Percentiles rank a stretch among this genome's conserved stretches.
phyloP scores from a whole-genome alignment of 2,329 filamentous ascomycete genomes.

The Chrysosporium keratinophilum region DNA sequence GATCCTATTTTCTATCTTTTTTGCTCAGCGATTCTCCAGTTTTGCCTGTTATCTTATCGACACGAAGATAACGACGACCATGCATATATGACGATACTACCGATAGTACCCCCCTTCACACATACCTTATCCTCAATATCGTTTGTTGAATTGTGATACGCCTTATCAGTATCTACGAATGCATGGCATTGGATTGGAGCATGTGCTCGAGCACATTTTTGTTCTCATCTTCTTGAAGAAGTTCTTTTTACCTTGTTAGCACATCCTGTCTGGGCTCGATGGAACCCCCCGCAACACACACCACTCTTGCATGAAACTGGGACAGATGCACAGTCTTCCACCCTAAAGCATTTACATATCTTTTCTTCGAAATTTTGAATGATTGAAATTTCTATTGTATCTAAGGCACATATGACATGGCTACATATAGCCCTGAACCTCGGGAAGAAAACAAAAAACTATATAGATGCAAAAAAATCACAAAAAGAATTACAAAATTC shows the following conservation, averaged over 20 bases:
- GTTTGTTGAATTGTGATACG: neutral
- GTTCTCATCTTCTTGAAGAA: neutral
- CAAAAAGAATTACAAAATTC: too few relatives aligned
- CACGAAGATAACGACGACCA: neutral
- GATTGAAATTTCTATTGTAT: too few relatives aligned
- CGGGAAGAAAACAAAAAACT: too few relatives aligned
- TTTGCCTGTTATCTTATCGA: neutral
- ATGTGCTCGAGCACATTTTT: neutral
- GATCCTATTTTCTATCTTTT: neutral
- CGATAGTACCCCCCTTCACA: neutral
- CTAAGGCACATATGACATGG: too few relatives aligned
- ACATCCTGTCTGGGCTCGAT: neutral
- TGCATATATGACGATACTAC: neutral
- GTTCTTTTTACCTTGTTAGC: neutral
- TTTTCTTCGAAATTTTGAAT: too few relatives aligned
- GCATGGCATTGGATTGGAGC: conserved; percentile 1
- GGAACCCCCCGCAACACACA: neutral
- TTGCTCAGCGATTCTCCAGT: neutral
- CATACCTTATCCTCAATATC: neutral
- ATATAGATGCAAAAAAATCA: too few relatives aligned
- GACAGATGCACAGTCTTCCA: too few relatives aligned
- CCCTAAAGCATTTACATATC: too few relatives aligned
- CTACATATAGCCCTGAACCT: too few relatives aligned
- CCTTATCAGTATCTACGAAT: neutral
- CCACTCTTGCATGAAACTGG: neutral